A percentile compares a stretch with the other conserved stretches of the same genome.
These are phyloP conservation scores for Aspergillus sp. DNA, from an alignment of 2,329 filamentous ascomycete species.

Conservation along the genomic window DNA sequence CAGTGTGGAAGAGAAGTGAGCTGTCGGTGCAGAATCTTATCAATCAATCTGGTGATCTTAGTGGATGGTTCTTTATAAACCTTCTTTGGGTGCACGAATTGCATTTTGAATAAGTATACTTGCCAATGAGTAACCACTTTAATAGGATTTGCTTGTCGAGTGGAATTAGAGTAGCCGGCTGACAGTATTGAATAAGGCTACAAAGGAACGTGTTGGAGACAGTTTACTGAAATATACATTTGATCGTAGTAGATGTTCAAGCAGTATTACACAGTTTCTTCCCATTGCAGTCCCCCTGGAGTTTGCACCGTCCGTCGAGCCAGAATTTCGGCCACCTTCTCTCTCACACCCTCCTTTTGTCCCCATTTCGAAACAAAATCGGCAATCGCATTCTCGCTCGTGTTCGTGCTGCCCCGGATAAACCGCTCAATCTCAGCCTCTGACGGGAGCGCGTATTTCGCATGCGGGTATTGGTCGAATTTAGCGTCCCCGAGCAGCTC, in stretches of 20 bases:
- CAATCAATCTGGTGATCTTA: too few relatives aligned
- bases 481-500: constrained; percentile 53
- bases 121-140: too few relatives aligned
- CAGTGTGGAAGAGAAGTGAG: too few relatives aligned
- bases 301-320: constrained; percentile 51
- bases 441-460: constrained; percentile 59
- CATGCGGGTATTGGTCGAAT: constrained; percentile 67
- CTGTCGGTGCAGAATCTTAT: too few relatives aligned
- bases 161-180: too few relatives aligned
- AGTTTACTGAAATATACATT: neutral
- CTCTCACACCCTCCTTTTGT: constrained; percentile 60
- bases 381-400: constrained; percentile 52
- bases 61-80: too few relatives aligned
- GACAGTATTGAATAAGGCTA: too few relatives aligned
- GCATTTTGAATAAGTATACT: too few relatives aligned
- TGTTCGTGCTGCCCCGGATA: constrained; percentile 37
- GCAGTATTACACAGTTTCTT: neutral
- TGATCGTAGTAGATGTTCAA: too few relatives aligned
- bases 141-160: too few relatives aligned
- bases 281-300: constrained; percentile 32
- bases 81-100: too few relatives aligned
- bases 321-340: constrained; percentile 62
- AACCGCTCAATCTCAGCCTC: constrained; percentile 50
- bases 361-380: constrained; percentile 53
- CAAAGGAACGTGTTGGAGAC: too few relatives aligned